Base-by-base conservation (phyloP, 495 filamentous ascomycete genomes). In the Echria macrotheca region DNA sequence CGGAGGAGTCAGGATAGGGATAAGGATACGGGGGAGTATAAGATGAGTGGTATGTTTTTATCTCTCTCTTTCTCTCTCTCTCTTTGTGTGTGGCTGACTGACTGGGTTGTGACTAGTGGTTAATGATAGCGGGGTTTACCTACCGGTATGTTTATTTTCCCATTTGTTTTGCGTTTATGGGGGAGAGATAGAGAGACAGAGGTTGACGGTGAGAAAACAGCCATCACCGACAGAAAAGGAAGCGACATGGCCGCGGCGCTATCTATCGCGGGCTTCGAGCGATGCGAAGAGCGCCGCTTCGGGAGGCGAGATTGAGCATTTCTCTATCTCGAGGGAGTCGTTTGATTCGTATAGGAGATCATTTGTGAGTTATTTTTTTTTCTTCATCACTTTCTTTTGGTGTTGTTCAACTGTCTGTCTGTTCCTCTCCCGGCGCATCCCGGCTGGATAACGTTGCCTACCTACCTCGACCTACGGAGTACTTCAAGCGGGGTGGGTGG, bases 291-390 rank as follows among this genome's bases (percentile, higher is more conserved):
- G 78, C 57, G 76, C 83, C 47, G 71, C 89, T 47, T n/a, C n/a
- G n/a, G n/a, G n/a, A n/a, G 75, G 83, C 58, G 86, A 91, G 49
- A 87, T 89, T 60, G 93, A 97, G 59, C 91, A 87, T 18, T 98
- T 98, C 68, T 88, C 85, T 44, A 98, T 98, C 68, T 96, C 93
- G 24, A 83, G 93, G 56, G 93, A 98, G 69, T 96, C 90, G 7
- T 98, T 97, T 66, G 93, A 98, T 64, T 96, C 91, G 22, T 98
- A 98, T 65, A 80, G 93, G 43, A 83, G 93, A 52, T 96, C 93
- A 49, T 98, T 98, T 72, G 91, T 95, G 77, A 47, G 85, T 73
- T 24, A 39, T 14, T 22, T 22, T 14, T 48, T 44, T 39, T 23
- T 38, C 28, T 2, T 19, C 17, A 15, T 9, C n/a, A 15, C 14